Percentiles rank a stretch among this genome's conserved stretches.
Conservation (phyloP, 495 filamentous ascomycete genomes). For the Cercophora newfieldiana region DNA sequence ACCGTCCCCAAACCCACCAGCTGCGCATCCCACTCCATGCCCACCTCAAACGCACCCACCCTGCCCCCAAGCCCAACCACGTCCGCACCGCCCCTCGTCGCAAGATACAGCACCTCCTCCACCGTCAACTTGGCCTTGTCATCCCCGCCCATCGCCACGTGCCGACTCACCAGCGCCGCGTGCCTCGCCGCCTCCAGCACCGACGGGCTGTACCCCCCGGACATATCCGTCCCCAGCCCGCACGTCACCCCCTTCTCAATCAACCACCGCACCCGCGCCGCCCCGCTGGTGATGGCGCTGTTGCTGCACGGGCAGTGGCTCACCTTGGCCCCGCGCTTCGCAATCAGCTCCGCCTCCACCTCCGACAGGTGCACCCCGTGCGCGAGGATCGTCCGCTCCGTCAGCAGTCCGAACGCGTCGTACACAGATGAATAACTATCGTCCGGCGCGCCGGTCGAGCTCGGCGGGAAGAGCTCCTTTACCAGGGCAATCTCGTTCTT, state of each 20-base stretch:
- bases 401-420: slow-evolving; percentile 68
- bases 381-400: slow-evolving; percentile 73
- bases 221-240: slow-evolving; percentile 87
- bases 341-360: slow-evolving; percentile 64
- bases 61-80: slow-evolving; percentile 68
- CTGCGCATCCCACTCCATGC: slow-evolving; percentile 91
- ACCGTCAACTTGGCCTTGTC: slow-evolving; percentile 62
- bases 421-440: slow-evolving; percentile 76
- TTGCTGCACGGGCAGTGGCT: slow-evolving; percentile 88
- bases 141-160: slow-evolving; percentile 58
- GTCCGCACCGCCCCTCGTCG: slow-evolving; percentile 75
- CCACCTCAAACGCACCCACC: slow-evolving; percentile 76
- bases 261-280: slow-evolving; percentile 68
- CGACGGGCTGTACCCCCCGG: slow-evolving; percentile 77
- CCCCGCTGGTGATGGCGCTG: slow-evolving; percentile 71
- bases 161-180: slow-evolving; percentile 70
- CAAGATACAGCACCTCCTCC: slow-evolving; percentile 87
- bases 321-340: slow-evolving; percentile 60
- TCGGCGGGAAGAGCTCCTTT: slow-evolving; percentile 61
- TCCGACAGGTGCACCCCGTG: slow-evolving; percentile 77
- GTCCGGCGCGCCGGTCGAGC: slow-evolving; percentile 32
- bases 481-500: slow-evolving; percentile 70
- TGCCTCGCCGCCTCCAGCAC: slow-evolving; percentile 79
- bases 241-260: slow-evolving; percentile 74
- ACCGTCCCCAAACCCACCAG: slow-evolving; percentile 62